These are phyloP conservation scores for Trichoderma reesei DNA, from an alignment of 495 filamentous ascomycete genomes.

Conservation along the genomic window DNA sequence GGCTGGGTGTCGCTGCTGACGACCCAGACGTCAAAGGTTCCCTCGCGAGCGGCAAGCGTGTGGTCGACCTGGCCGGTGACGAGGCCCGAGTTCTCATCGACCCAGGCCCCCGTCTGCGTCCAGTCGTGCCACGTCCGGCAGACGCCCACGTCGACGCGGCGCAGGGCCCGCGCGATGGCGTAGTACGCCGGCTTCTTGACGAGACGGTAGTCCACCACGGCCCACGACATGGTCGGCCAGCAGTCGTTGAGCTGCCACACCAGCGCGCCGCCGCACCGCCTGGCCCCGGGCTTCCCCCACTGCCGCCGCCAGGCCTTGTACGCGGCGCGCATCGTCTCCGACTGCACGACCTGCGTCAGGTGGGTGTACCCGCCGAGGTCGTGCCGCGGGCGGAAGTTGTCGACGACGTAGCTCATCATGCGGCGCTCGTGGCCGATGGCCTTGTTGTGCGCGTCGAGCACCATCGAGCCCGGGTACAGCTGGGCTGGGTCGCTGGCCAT, in stretches of 20 bases:
- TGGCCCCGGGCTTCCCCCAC: conserved; percentile 49
- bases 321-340: conserved; percentile 65
- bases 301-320: conserved; percentile 69
- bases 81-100: conserved; percentile 20
- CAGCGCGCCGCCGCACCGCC: conserved; percentile 68
- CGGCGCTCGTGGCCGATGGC: conserved; percentile 68
- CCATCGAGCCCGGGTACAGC: conserved; percentile 60
- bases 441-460: conserved; percentile 81
- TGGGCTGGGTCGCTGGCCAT: conserved; percentile 56
- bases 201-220: conserved; percentile 67
- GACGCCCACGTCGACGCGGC: conserved; percentile 57
- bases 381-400: conserved; percentile 52
- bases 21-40: conserved; percentile 61
- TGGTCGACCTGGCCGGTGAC: conserved; percentile 39
- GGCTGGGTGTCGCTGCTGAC: conserved; percentile 42
- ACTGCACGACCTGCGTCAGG: conserved; percentile 69
- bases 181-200: conserved; percentile 72
- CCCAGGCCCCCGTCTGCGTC: conserved; percentile 32
- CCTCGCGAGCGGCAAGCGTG: conserved; percentile 33
- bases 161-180: conserved; percentile 59
- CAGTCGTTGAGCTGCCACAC: conserved; percentile 92
- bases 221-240: conserved; percentile 76
- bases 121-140: conserved; percentile 51
- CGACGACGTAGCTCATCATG: conserved; percentile 63
- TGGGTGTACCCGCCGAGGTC: conserved; percentile 55